Percentiles rank a stretch among this genome's conserved stretches.
Evolutionary conservation across 208 protist genomes (phyloP).

Genomic region (Crithidia acanthocephali): DNA sequence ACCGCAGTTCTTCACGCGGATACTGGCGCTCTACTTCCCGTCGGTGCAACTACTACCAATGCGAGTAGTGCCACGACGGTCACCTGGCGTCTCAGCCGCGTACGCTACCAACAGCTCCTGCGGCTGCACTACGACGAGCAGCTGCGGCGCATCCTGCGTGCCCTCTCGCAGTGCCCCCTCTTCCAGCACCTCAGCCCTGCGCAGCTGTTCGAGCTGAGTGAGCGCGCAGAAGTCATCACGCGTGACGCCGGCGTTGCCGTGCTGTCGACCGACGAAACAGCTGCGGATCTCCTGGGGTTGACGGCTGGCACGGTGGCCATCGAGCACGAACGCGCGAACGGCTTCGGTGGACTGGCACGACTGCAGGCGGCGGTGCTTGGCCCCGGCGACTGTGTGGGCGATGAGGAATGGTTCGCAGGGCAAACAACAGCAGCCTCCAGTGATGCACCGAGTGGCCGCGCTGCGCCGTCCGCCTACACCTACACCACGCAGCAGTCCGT

Average conservation of each 20-base stretch:
- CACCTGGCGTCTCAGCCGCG: slow-evolving; percentile 21
- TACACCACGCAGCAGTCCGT: slow-evolving; percentile 14
- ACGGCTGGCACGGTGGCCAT: slow-evolving; percentile 17
- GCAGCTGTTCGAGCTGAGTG: slow-evolving; percentile 1
- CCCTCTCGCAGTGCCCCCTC: slow-evolving; percentile 18
- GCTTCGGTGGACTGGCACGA: neutral
- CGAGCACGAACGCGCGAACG: slow-evolving; percentile 11
- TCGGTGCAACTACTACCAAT: no score
- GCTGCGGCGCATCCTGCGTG: neutral
- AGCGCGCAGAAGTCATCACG: neutral
- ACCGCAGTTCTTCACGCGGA: no score
- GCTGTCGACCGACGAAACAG: slow-evolving; percentile 1
- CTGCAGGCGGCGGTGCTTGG: neutral
- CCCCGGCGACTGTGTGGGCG: slow-evolving; percentile 22
- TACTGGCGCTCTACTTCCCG: no score
- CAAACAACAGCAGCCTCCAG: neutral
- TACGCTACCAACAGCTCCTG: slow-evolving; percentile 19
- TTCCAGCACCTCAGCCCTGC: slow-evolving; percentile 5
- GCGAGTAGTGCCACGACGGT: no score
- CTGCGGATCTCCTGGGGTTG: slow-evolving; percentile 7
- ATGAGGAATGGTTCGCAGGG: slow-evolving; percentile 15
- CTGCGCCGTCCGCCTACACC: slow-evolving; percentile 2
- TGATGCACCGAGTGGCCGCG: neutral
- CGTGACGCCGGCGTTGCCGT: neutral
- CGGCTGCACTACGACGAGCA: slow-evolving; percentile 9